A percentile compares a stretch with the other conserved stretches of the same genome.
Evolutionary conservation across 768 basidiomycete species (phyloP).

Genomic region (Holtermannia corniformis): DNA sequence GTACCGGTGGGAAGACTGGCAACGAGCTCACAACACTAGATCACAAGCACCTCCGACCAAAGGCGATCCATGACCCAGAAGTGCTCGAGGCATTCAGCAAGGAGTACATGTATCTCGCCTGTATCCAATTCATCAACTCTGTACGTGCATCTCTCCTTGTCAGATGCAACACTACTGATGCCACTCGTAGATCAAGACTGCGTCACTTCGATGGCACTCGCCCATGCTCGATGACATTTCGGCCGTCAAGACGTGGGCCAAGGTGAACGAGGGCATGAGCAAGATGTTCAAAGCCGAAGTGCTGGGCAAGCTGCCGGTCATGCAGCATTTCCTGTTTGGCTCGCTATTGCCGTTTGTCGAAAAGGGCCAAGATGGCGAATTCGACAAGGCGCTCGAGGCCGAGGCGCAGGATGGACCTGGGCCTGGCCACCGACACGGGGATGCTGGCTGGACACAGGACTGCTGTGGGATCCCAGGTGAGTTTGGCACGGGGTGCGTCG

Average conservation of each 20-base stretch:
- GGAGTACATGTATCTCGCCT: conserved; percentile 94
- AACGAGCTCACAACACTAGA: conserved; percentile 43
- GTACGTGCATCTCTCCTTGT: conserved; percentile 45
- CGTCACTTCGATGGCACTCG: conserved; percentile 92
- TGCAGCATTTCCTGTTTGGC: conserved; percentile 94
- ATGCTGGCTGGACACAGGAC: conserved; percentile 39
- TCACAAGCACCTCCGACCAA: conserved; percentile 82
- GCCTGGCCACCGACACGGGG: conserved; percentile 28
- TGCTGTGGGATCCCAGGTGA: conserved; percentile 41
- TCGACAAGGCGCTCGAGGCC: conserved; percentile 14
- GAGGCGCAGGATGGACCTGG: conserved; percentile 23
- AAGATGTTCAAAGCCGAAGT: conserved; percentile 98
- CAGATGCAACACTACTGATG: background rate
- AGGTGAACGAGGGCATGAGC: conserved; percentile 90
- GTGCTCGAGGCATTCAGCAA: conserved; percentile 83
- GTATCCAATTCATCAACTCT: conserved; percentile 91
- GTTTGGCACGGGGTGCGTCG: background rate
- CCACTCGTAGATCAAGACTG: conserved; percentile 70
- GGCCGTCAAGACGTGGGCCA: conserved; percentile 73
- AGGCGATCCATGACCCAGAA: conserved; percentile 83
- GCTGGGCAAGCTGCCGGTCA: conserved; percentile 84
- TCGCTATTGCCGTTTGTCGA: conserved; percentile 50
- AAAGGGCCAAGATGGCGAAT: conserved; percentile 18
- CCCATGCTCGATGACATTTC: conserved; percentile 99
- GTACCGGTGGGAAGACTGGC: background rate